A percentile compares a stretch with the other conserved stretches of the same genome.
Conservation (phyloP, 352 stramenopile genomes). For the Globisporangium iwayamae region DNA sequence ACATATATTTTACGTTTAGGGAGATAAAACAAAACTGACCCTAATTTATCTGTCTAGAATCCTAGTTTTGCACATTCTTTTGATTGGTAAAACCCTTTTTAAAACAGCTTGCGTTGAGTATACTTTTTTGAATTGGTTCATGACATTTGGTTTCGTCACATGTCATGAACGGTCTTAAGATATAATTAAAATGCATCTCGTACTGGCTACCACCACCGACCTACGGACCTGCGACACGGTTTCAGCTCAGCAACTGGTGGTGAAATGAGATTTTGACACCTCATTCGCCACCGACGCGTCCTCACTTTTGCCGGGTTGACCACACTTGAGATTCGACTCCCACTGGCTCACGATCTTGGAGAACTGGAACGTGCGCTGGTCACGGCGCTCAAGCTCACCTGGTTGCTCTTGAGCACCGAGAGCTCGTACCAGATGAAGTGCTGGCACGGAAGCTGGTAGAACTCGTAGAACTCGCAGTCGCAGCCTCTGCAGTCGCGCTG, state of each 20-base stretch:
- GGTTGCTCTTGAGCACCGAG: slow-evolving; percentile 53
- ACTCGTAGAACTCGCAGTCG: slow-evolving; percentile 62
- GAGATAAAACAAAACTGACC: too few species aligned
- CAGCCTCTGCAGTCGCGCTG: slow-evolving; percentile 53
- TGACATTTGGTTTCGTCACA: too few species aligned
- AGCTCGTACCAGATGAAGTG: slow-evolving; percentile 79
- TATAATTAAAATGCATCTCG: too few species aligned
- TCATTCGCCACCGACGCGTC: not conserved
- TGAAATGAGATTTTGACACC: not conserved
- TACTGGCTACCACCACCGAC: not conserved
- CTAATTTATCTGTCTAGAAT: too few species aligned
- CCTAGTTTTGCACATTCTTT: too few species aligned
- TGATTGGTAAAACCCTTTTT: too few species aligned
- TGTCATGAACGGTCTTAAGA: too few species aligned
- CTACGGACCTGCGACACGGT: not conserved
- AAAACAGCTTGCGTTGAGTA: too few species aligned
- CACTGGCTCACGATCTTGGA: slow-evolving; percentile 50
- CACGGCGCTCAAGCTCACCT: slow-evolving; percentile 58
- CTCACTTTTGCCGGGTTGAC: not conserved
- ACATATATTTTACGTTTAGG: too few species aligned
- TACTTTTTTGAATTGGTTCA: too few species aligned
- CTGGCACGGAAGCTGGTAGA: slow-evolving; percentile 65
- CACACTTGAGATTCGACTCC: slow-evolving; percentile 39
- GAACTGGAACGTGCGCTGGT: slow-evolving; percentile 60
- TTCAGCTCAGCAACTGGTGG: not conserved